These are phyloP conservation scores for Trichoderma sp. DNA, from an alignment of 2,329 filamentous ascomycete genomes.

Conservation along the genomic window DNA sequence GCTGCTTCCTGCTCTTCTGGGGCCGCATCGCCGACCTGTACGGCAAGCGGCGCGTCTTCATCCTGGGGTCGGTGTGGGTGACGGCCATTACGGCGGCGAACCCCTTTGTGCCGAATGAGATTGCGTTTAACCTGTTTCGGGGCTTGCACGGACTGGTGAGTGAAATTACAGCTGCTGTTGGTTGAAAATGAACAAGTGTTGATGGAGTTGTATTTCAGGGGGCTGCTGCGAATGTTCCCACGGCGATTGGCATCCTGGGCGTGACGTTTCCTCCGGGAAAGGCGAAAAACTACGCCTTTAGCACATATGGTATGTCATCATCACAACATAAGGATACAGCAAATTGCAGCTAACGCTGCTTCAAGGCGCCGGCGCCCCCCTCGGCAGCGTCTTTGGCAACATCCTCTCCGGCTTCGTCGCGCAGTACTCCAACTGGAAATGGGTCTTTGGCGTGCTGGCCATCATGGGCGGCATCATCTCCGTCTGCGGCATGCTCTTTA, in stretches of 20 bases:
- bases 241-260: constrained; percentile 69
- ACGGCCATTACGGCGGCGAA: constrained; percentile 59
- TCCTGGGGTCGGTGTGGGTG: constrained; percentile 65
- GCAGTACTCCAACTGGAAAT: constrained; percentile 64
- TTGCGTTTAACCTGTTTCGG: constrained; percentile 67
- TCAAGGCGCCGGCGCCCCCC: constrained; percentile 62
- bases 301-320: constrained; percentile 54
- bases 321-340: too few relatives aligned
- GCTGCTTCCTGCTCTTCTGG: constrained; percentile 68
- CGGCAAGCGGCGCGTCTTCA: constrained; percentile 65
- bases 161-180: background rate
- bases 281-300: constrained; percentile 71
- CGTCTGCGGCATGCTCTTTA: constrained; percentile 58
- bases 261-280: constrained; percentile 67
- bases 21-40: constrained; percentile 68
- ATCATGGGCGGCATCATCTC: constrained; percentile 61
- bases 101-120: constrained; percentile 66
- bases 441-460: constrained; percentile 66
- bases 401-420: constrained; percentile 64
- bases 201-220: constrained; percentile 43
- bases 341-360: too few relatives aligned
- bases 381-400: constrained; percentile 67
- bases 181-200: background rate
- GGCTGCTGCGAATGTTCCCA: constrained; percentile 69
- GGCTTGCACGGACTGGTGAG: constrained; percentile 63